phyloP scores from a whole-genome alignment of 202 grass and related monocot genomes.

The Schoenoplectus triqueter region DNA sequence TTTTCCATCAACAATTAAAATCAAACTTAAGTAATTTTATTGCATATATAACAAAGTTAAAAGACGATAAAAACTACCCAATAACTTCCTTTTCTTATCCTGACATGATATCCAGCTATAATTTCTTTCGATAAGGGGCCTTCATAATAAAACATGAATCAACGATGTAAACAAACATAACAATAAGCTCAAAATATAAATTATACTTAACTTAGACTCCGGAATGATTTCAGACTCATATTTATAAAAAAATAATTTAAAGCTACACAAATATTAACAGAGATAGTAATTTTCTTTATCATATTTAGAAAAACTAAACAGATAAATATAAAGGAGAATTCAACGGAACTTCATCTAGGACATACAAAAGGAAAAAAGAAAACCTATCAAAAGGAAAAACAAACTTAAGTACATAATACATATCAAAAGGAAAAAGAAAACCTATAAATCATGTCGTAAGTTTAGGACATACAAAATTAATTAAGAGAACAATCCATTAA shows the following conservation, averaged over 20 bases:
- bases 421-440: neutral
- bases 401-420: neutral
- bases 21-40: neutral
- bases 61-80: slow-evolving; percentile 1
- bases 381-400: no score
- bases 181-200: neutral
- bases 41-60: slow-evolving; percentile 10
- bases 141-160: neutral
- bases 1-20: neutral
- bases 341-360: neutral
- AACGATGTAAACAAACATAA: slow-evolving; percentile 8
- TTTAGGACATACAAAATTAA: neutral
- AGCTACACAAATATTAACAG: neutral
- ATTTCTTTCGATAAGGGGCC: neutral
- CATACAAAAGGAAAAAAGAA: no score
- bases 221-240: slow-evolving; percentile 8
- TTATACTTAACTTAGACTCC: neutral
- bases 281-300: neutral
- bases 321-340: neutral
- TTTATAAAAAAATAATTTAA: neutral
- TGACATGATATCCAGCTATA: slow-evolving; percentile 11
- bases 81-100: neutral
- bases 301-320: slow-evolving; percentile 24
- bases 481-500: slow-evolving; percentile 10
- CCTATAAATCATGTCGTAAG: neutral